Evolutionary conservation across 306 rosid species (phyloP).

Genomic region (Pyrus communis): DNA sequence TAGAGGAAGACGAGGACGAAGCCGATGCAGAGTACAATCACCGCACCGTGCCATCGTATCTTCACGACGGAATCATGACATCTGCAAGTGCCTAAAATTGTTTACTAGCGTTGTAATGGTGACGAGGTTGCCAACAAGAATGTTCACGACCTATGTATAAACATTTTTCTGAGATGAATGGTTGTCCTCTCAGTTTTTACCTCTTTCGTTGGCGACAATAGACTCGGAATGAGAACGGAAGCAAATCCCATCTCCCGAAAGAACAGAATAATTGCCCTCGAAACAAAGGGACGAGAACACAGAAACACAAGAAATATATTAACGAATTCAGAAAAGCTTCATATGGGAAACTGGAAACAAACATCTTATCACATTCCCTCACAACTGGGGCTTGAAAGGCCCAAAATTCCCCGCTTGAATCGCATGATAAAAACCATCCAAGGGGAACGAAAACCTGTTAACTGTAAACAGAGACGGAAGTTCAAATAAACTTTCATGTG

Average conservation of each 20-base stretch:
- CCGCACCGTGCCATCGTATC: slow-evolving; percentile 12
- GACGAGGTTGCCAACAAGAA: not conserved
- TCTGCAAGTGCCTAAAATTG: slow-evolving; percentile 34
- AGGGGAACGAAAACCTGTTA: slow-evolving; percentile 34
- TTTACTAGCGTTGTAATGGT: not conserved
- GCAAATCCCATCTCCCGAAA: not conserved
- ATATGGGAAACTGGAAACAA: slow-evolving; percentile 18
- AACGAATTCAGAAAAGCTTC: slow-evolving; percentile 1
- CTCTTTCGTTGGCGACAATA: not conserved
- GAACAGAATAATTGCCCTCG: not conserved
- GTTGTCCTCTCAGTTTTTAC: not conserved
- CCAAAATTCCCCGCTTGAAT: slow-evolving; percentile 60
- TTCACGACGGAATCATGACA: slow-evolving; percentile 33
- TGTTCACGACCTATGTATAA: not conserved
- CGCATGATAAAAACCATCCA: slow-evolving; percentile 61
- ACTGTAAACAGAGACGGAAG: slow-evolving; percentile 17
- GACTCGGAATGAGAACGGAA: not conserved
- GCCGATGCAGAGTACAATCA: not conserved
- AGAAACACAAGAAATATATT: not conserved
- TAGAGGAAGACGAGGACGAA: slow-evolving; percentile 44
- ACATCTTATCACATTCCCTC: slow-evolving; percentile 25
- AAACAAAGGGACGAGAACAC: not conserved
- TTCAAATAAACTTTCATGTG: slow-evolving; percentile 28
- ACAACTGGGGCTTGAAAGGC: slow-evolving; percentile 29
- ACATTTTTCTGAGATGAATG: not conserved